Base-by-base conservation (phyloP, 2,329 filamentous ascomycete species). In the Raffaelea arxii region DNA sequence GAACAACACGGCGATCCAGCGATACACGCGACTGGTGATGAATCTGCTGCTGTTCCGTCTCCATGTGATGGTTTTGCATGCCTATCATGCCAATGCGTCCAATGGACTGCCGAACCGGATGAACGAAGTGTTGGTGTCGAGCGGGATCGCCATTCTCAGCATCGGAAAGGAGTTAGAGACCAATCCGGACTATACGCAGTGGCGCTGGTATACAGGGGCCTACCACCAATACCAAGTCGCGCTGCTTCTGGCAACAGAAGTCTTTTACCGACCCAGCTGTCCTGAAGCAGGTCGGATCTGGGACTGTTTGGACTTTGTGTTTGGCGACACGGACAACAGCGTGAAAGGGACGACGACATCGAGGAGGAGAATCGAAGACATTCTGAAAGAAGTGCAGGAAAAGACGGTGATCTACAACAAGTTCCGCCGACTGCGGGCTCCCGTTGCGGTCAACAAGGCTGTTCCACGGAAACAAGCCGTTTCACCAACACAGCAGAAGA, bases 181-280 rank as follows among this genome's bases (percentile, higher is more conserved):
- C 5, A 64, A 65, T 46, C 59, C 57, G 1, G 49, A 58, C 4
- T 72, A 86, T 32, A 61, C 65, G 2, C 64, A 65, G 2, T 89
- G 83, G 82, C 63, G 68, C 2, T 89, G 85, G 85, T 88, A 87
- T 54, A 57, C 67, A 12, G 82, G 83, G 4, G 82, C 84, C 6
- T 76, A 84, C 52, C 80, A 85, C 51, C 84, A 87, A 58, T 86
- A 82, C 59, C 84, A 88, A 56, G 72, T 75, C 4, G 81, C 83
- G 0, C 69, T 89, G 25, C 68, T 89, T 1, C 66, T 90, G 21
- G 69, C 86, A 6, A 74, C 78, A 21, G 83, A 89, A 58, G 65
- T 86, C 4, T 83, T 79, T 57, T 72, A 74, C 41, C 70, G 72
- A 36, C 75, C 78, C 0, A 65, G 72, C 45, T 68, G 73, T 41